Base-by-base conservation (phyloP, 2,329 filamentous ascomycete genomes). In the Curvularia sp. region DNA sequence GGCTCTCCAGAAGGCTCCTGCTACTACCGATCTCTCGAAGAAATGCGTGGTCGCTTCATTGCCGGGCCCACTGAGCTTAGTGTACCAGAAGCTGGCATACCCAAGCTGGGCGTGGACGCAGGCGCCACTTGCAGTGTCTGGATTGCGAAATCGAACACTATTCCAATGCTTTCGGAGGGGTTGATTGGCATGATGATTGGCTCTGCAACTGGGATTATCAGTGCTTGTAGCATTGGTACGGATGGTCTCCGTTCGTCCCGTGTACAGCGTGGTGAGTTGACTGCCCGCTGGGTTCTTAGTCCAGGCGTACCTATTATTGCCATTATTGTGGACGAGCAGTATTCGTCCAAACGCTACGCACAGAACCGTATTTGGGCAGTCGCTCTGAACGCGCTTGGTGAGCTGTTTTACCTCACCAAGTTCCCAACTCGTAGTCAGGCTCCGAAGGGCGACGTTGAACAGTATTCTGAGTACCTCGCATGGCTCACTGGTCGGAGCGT, bases 281-380 rank as follows among this genome's bases (percentile, higher is more conserved):
- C 92, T 38, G 91, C 91, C 32, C 90, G 90, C 65, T 98, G 94
- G 94, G 88, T 92, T 9, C 81, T 98, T 12, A 93, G 92, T 71
- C 95, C 95, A 2, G 95, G 95, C 39, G 93, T 98, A 3, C 95
- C 95, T 0, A 95, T 99, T 60, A 85, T 97, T 53, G 86, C 87
- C 1, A 87, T 99, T 59, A 86, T 86, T 43, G 86, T 97, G 6
- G 95, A 99, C 69, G 93, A 97, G 27, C 87, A 87, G 51, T 95
- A 93, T 76, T 93, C 84, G 48, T 76, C 83, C 25, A 89, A 87
- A 66, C 88, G 93, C 28, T 88, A 89, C 72, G 80, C 84, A 3
- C 81, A 88, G 49, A 85, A 86, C 12, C 88, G 93, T 27, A 85
- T 95, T 12, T 98, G 93, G 92, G 92, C 91, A n/a, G 89, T 94